phyloP scores from a whole-genome alignment of 2,329 filamentous ascomycete genomes.

The Sordariomycetes sp. region DNA sequence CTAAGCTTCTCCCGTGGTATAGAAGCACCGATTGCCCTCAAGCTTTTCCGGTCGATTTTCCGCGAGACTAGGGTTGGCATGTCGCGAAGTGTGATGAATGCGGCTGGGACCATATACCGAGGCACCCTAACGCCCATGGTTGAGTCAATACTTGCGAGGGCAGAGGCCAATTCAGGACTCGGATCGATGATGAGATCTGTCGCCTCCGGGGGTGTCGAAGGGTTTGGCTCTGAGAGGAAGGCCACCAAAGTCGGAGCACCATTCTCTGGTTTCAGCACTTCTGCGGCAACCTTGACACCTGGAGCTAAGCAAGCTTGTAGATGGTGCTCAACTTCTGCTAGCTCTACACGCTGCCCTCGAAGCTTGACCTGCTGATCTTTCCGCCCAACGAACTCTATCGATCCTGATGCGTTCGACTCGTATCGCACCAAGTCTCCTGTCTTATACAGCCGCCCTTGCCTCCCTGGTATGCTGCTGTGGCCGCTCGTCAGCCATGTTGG shows the following conservation, averaged over 20 bases:
- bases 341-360: conserved; percentile 55
- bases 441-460: conserved; percentile 41
- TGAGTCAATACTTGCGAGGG: conserved; percentile 19
- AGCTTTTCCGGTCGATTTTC: conserved; percentile 38
- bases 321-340: conserved; percentile 43
- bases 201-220: conserved; percentile 3
- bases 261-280: conserved; percentile 36
- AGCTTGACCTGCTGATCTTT: conserved; percentile 63
- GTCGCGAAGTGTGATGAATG: conserved; percentile 32
- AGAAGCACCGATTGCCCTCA: conserved; percentile 32
- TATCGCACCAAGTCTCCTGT: conserved; percentile 52
- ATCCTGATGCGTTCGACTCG: conserved; percentile 40
- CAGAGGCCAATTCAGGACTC: conserved; percentile 19
- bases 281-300: conserved; percentile 33
- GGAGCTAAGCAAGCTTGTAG: conserved; percentile 33
- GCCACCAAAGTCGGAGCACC: conserved; percentile 35
- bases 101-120: conserved; percentile 38
- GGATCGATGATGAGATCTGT: conserved; percentile 15
- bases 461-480: conserved; percentile 21
- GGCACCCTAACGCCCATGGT: conserved; percentile 24
- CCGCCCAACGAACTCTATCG: conserved; percentile 49
- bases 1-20: conserved; percentile 21
- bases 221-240: conserved; percentile 25
- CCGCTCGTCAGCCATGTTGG: conserved; percentile 41
- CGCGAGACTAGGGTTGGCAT: conserved; percentile 39